Conservation (phyloP, 441 rosid genomes). For the Melastoma candidum region DNA sequence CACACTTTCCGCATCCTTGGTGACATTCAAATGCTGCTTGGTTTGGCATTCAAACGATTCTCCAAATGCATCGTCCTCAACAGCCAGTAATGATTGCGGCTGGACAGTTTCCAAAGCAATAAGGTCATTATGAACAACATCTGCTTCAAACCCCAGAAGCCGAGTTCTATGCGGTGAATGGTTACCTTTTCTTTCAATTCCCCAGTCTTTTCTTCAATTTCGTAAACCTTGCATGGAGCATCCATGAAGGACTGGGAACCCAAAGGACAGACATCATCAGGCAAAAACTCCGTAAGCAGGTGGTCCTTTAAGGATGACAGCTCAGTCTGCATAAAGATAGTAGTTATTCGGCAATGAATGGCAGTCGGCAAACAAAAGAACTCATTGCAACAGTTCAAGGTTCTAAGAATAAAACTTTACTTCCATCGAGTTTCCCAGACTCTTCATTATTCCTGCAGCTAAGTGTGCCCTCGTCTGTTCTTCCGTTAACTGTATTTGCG, state of each 20-base stretch:
- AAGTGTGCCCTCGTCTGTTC: conserved; percentile 55
- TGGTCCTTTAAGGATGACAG: conserved; percentile 38
- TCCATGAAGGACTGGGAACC: conserved; percentile 56
- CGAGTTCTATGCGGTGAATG: not conserved
- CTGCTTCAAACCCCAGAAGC: conserved; percentile 4
- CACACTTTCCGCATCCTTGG: conserved; percentile 21
- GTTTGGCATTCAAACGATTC: conserved; percentile 31
- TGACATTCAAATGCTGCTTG: conserved; percentile 20
- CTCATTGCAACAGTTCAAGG: conserved; percentile 1
- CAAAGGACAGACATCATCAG: conserved; percentile 76
- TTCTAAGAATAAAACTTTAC: conserved; percentile 33
- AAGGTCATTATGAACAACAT: conserved; percentile 6
- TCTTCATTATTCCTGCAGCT: conserved; percentile 58
- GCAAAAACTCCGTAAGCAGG: conserved; percentile 59
- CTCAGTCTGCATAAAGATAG: conserved; percentile 38
- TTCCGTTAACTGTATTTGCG: conserved; percentile 39
- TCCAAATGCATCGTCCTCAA: conserved; percentile 36
- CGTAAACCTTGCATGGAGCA: conserved; percentile 30
- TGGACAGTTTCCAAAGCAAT: conserved; percentile 20
- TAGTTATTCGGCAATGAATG: too few species aligned
- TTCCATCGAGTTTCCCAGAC: conserved; percentile 47
- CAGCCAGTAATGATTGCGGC: conserved; percentile 25
- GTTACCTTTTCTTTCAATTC: conserved; percentile 30
- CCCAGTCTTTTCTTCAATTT: conserved; percentile 25
- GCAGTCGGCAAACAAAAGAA: too few species aligned